Evolutionary conservation across 2,329 filamentous ascomycete species (phyloP), one percentile per base, ranked within the genome.

Genomic region (Microsporum audouinii): DNA sequence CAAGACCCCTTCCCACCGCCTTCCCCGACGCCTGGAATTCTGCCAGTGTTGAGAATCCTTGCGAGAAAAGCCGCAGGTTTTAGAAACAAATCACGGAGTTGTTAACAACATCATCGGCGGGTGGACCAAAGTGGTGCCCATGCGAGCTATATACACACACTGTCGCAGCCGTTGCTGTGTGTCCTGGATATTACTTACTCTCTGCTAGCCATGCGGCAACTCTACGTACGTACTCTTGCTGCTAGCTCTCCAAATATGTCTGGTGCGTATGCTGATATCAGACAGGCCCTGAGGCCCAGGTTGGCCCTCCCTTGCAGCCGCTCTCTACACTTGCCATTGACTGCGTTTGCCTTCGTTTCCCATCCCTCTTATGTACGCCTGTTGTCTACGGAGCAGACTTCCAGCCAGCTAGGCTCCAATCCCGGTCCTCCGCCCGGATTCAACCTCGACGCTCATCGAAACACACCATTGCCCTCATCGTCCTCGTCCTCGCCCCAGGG

Each of bases 351-450:
- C 66, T 51, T 59, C 27, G 29, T 14, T 43, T 7, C 17, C 5
- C 53, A 38, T 43, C 31, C 55, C 4, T 56, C 56, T 41, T 68
- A 64, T 27, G 61, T 63, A 43, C 72, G 71, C 58, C 67, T 62
- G 49, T 64, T 74, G 57, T 71, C 73, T n/a, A 68, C 64, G n/a
- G 66, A 71, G 58, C 65, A 66, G 34, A 65, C 64, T 56, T 61
- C 65, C 36, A 67, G 58, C 58, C 58, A 64, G 12, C 53, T 53
- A 43, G 49, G 64, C 29, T 41, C 41, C 39, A 60, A 58, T 6
- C 2, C 29, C 14, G 14, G 45, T 8, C 62, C 63, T 10, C 56
- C 64, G 23, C 64, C 65, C n/a, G 58, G 63, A 27, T 64, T 61
- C 47, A 66, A 63, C 36, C 23, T 58, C 33, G 41, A 66, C 60